phyloP scores from a whole-genome alignment of 768 basidiomycete species.

The Lactarius psammicola region DNA sequence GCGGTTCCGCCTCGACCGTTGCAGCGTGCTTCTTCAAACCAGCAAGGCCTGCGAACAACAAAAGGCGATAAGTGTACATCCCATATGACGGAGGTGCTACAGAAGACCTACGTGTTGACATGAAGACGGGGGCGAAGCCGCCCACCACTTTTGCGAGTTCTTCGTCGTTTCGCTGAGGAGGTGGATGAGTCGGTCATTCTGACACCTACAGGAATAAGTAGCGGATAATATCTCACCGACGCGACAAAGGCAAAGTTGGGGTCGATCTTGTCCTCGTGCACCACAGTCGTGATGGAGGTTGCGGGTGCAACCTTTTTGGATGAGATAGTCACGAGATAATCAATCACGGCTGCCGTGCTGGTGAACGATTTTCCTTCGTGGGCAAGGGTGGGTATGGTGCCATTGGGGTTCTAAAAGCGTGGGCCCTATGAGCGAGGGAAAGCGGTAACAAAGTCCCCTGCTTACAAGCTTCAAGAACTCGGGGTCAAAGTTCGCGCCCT shows the following conservation, averaged over 20 bases:
- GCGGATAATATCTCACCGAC: slow-evolving; percentile 35
- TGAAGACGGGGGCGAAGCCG: slow-evolving; percentile 38
- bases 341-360: slow-evolving; percentile 43
- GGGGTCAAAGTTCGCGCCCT: slow-evolving; percentile 50
- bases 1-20: slow-evolving; percentile 37
- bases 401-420: slow-evolving; percentile 29
- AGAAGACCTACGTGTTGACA: slow-evolving; percentile 41
- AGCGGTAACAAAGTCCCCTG: background rate
- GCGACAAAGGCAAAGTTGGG: slow-evolving; percentile 52
- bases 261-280: slow-evolving; percentile 48
- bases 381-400: slow-evolving; percentile 18
- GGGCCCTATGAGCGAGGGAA: background rate
- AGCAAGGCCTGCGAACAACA: slow-evolving; percentile 40
- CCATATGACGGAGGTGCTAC: background rate
- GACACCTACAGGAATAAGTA: background rate
- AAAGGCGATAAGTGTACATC: background rate
- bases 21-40: slow-evolving; percentile 41
- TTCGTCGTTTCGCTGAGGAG: slow-evolving; percentile 43
- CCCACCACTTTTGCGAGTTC: slow-evolving; percentile 42
- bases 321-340: slow-evolving; percentile 43
- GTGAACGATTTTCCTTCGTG: slow-evolving; percentile 33
- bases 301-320: slow-evolving; percentile 38
- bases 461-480: slow-evolving; percentile 44
- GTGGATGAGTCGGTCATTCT: background rate
- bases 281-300: slow-evolving; percentile 38